These are phyloP conservation scores for Fusarium sp. DNA, from an alignment of 2,329 filamentous ascomycete genomes.

Conservation along the genomic window DNA sequence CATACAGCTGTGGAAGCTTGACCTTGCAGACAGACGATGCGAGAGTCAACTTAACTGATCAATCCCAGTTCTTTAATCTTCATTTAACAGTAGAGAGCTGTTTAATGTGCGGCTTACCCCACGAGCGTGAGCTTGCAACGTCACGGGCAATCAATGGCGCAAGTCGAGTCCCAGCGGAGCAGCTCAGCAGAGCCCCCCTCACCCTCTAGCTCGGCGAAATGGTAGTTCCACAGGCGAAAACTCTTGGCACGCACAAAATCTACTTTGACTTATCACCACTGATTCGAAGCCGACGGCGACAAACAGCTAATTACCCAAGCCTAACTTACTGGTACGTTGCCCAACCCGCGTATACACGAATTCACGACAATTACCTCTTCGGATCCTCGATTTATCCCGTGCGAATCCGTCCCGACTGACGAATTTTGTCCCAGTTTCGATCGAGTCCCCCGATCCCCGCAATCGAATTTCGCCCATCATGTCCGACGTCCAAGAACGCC, in stretches of 20 bases:
- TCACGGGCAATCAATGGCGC: conserved; percentile 37
- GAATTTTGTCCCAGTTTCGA: conserved; percentile 45
- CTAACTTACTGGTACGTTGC: conserved; percentile 51
- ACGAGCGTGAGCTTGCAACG: conserved; percentile 35
- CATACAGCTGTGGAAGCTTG: no score
- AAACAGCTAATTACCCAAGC: conserved; percentile 51
- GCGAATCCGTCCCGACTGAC: conserved; percentile 44
- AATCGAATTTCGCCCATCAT: conserved; percentile 56
- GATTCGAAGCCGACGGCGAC: conserved; percentile 51
- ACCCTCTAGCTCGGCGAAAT: conserved; percentile 48
- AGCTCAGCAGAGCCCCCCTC: conserved; percentile 28
- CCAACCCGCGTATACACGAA: conserved; percentile 33
- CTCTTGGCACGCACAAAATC: conserved; percentile 61
- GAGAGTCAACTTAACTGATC: no score
- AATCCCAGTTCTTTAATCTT: background rate
- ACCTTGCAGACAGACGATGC: no score
- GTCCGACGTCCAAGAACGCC: conserved; percentile 67
- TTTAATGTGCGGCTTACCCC: conserved; percentile 36
- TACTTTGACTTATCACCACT: conserved; percentile 52
- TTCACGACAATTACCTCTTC: conserved; percentile 18
- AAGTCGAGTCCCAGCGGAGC: conserved; percentile 24
- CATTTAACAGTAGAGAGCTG: conserved; percentile 13
- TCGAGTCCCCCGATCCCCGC: conserved; percentile 47
- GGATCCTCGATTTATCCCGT: conserved; percentile 36
- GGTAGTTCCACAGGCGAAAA: conserved; percentile 56